phyloP scores from a whole-genome alignment of 306 rosid genomes.

The Geum urbanum region DNA sequence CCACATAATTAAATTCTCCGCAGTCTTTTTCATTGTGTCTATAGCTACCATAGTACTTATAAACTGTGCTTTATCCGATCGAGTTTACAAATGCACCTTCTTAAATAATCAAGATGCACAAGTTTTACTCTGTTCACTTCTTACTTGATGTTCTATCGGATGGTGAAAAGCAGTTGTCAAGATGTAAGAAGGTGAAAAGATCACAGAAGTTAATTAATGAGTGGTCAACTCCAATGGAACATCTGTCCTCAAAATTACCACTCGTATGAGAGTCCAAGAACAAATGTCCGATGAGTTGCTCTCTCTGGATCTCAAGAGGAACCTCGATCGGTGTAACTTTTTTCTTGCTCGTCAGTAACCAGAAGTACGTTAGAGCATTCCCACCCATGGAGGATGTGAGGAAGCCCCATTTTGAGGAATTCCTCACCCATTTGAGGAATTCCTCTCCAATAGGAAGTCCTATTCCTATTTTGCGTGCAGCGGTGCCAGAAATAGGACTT shows the following conservation, averaged over 20 bases:
- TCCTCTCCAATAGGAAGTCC: too few species aligned
- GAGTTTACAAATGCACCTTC: conserved; percentile 31
- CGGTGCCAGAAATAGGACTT: too few species aligned
- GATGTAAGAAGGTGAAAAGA: conserved; percentile 31
- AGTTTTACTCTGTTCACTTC: conserved; percentile 26
- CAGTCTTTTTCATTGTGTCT: conserved; percentile 32
- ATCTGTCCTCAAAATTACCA: conserved; percentile 39
- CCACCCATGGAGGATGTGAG: too few species aligned
- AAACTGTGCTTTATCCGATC: conserved; percentile 24
- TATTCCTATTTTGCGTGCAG: too few species aligned
- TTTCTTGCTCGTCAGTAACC: conserved; percentile 46
- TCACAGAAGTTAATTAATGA: conserved; percentile 22
- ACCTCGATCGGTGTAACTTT: conserved; percentile 25
- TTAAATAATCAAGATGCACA: conserved; percentile 27
- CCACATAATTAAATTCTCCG: conserved; percentile 29
- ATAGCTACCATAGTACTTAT: conserved; percentile 25
- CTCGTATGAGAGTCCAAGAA: conserved; percentile 31
- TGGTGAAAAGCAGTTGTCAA: conserved; percentile 59
- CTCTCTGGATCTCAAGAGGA: conserved; percentile 37
- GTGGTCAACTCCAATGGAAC: conserved; percentile 28
- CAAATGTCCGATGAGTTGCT: conserved; percentile 30
- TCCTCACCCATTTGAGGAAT: too few species aligned
- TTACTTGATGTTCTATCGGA: conserved; percentile 32
- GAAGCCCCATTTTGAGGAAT: too few species aligned
- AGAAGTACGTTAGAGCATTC: conserved; percentile 10